Base-by-base conservation (phyloP, 2,329 filamentous ascomycete genomes). In the Davidsoniella virescens region DNA sequence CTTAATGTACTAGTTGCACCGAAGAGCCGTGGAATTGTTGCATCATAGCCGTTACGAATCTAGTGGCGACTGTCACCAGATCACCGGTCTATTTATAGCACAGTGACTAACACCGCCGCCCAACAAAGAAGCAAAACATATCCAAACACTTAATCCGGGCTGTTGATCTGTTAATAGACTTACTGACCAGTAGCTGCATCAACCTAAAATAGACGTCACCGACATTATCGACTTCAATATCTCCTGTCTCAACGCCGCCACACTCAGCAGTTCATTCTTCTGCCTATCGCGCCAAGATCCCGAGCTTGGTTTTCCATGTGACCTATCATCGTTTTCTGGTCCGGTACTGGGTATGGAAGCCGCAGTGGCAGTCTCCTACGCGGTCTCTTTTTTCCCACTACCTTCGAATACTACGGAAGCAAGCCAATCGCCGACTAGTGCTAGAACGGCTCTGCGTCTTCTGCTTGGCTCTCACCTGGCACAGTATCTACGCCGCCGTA, bases 171-270 rank as follows among this genome's bases (percentile, higher is more conserved):
- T 26, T 45, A 29, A 17, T 9, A 36, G 16, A 36, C n/a, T 18
- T 10, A 33, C 33, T 47, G 44, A 38, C 37, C 39, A 39, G 29
- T 29, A 39, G 17, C 17, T 33, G 5, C 10, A 18, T 25, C 23
- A 46, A 33, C 29, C 29, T 9, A 33, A 33, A 51, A 45, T 85
- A 65, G 87, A 96, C 59, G 84, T 90, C 41, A 90, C 86, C 7
- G 85, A 94, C 55, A 79, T 95, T 56, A 69, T 96, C 50, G 75
- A 83, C 41, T 93, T 88, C 68, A 96, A 95, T 60, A 58, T 81
- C 47, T 71, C 70, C 16, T 69, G 86, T 23, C 64, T 95, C 43
- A 93, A 90, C 60, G 64, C 57, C 17, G 69, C 80, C 58, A 71
- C 80, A 52, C 65, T 88, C 44, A 55, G 61, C 1, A 63, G 78